Base-by-base conservation (phyloP, 768 basidiomycete genomes). In the Phallus indusiatus region DNA sequence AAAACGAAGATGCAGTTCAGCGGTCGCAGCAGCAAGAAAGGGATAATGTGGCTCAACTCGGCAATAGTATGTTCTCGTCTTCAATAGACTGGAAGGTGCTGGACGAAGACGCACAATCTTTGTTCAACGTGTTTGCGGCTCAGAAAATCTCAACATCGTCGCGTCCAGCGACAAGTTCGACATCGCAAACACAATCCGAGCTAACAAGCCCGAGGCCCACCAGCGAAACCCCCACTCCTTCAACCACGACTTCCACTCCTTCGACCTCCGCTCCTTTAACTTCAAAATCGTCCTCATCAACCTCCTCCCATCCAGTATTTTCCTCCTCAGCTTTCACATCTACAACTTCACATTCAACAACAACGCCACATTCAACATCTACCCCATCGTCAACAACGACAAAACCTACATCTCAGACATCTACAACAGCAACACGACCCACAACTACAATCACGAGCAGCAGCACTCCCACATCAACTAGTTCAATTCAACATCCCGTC, bases 171-270 rank as follows among this genome's bases (percentile, higher is more conserved):
- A 28, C 28, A n/a, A n/a, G n/a, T 28, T 28, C 28, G 28, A 28
- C 7, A 28, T 28, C 28, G 7, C 28, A 28, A 7, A 3, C 28
- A 28, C 28, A 28, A 28, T 28, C 7, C 7, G 4, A 28, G 28
- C 28, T 7, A 28, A 28, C 28, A 28, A 28, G 28, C 28, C 7
- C 28, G 28, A 28, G 28, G 7, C 7, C 28, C n/a, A 83, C 67
- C 65, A 82, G 80, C 42, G 75, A 66, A 64, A 83, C 83, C 16
- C 83, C 67, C 67, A 76, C 71, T 63, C 79, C 69, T 22, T 81
- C 81, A 11, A 83, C 68, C 66, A 80, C 80, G 59, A 71, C 24
- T 49, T 71, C 69, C 18, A 57, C 63, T 66, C 79, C 78, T 66
- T 68, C 68, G 60, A 72, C 53, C 46, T 48, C 37, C 9, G 14